A percentile compares a stretch with the other conserved stretches of the same genome.
Evolutionary conservation across 2,329 filamentous ascomycete species (phyloP).

Genomic region (Aspergillus awamori): DNA sequence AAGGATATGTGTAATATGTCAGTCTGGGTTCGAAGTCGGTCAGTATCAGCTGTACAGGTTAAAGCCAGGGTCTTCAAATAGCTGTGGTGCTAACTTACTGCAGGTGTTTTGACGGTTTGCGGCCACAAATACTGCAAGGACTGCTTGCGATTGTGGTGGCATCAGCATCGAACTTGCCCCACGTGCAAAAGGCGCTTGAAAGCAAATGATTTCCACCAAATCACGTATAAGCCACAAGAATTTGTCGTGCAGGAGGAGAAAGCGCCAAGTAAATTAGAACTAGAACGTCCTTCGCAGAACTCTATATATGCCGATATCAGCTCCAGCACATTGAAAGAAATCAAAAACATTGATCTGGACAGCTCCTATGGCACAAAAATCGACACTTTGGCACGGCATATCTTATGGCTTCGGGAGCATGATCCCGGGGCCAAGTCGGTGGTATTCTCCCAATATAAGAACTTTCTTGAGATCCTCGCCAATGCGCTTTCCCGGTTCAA

Average conservation of each 20-base stretch:
- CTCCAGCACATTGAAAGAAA: slow-evolving; percentile 70
- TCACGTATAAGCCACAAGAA: slow-evolving; percentile 77
- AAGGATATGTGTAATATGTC: slow-evolving; percentile 84
- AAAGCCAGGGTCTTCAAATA: no score
- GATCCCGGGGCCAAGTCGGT: slow-evolving; percentile 89
- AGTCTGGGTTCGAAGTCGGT: slow-evolving; percentile 73
- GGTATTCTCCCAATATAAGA: slow-evolving; percentile 88
- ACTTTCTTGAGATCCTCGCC: slow-evolving; percentile 75
- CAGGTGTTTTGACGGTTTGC: slow-evolving; percentile 68
- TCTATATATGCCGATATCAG: slow-evolving; percentile 79
- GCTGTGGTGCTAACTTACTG: slow-evolving; percentile 7
- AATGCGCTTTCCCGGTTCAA: slow-evolving; percentile 70
- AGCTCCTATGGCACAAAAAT: slow-evolving; percentile 86
- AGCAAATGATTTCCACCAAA: slow-evolving; percentile 74
- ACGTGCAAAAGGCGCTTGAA: slow-evolving; percentile 75
- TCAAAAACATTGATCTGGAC: slow-evolving; percentile 77
- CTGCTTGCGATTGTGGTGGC: slow-evolving; percentile 80
- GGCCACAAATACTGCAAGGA: slow-evolving; percentile 92
- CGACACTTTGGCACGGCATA: slow-evolving; percentile 76
- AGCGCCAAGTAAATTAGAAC: slow-evolving; percentile 31
- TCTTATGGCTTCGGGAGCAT: slow-evolving; percentile 80
- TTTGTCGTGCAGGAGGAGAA: slow-evolving; percentile 66
- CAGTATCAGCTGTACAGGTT: slow-evolving; percentile 43
- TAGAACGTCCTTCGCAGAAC: slow-evolving; percentile 39
- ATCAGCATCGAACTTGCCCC: slow-evolving; percentile 73